Percentiles rank a stretch among this genome's conserved stretches.
Conservation (phyloP, 768 basidiomycete genomes). For the Holtermannia corniformis region DNA sequence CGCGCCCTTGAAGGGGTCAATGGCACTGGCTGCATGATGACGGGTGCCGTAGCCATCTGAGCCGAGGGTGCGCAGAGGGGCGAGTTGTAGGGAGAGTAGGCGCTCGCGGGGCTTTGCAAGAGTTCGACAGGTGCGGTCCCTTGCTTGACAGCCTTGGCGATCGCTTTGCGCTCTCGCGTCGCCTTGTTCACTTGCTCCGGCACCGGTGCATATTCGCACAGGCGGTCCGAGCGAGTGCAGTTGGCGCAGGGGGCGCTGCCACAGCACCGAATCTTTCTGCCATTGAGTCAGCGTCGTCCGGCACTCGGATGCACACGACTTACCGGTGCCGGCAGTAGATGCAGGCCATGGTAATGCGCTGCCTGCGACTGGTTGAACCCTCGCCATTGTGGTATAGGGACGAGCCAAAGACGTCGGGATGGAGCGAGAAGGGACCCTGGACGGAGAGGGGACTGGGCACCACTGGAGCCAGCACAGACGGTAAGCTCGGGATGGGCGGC, state of each 20-base stretch:
- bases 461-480: too few relatives aligned
- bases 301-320: conserved; percentile 1
- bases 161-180: conserved; percentile 32
- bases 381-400: too few relatives aligned
- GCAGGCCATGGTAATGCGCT: conserved; percentile 34
- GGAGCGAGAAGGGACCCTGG: conserved; percentile 5
- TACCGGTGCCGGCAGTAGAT: conserved; percentile 35
- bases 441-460: conserved; percentile 5
- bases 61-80: conserved; percentile 1
- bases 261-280: conserved; percentile 33
- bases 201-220: conserved; percentile 34
- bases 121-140: too few relatives aligned
- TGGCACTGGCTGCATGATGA: conserved; percentile 8
- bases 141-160: conserved; percentile 22
- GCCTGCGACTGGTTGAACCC: conserved; percentile 17
- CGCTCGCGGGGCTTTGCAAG: too few relatives aligned
- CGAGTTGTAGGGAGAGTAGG: conserved; percentile 1
- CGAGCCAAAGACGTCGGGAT: conserved; percentile 1
- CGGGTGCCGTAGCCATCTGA: conserved; percentile 1
- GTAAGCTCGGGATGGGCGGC: too few relatives aligned
- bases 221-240: conserved; percentile 27
- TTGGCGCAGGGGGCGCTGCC: conserved; percentile 31
- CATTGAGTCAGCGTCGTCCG: not conserved
- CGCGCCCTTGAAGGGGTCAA: not conserved
- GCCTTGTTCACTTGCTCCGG: conserved; percentile 37